Percentiles rank a stretch among this genome's conserved stretches.
Conservation (phyloP, 805 yeast genomes). For the Spencermartinsiella europaea region DNA sequence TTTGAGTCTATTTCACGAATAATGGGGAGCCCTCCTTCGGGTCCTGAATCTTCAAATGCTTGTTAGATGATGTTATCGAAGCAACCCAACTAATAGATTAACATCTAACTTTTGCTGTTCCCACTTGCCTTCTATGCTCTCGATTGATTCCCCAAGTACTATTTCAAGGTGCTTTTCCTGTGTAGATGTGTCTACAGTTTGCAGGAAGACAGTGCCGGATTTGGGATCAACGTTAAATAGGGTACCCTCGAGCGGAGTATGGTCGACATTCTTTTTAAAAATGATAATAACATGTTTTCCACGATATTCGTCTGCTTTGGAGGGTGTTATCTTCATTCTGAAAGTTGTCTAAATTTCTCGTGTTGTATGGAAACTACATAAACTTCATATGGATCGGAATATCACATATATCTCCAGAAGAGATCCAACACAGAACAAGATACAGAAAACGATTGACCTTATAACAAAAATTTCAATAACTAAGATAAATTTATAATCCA, state of each 20-base stretch:
- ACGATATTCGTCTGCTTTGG: slow-evolving; percentile 4
- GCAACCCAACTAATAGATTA: too few relatives aligned
- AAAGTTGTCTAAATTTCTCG: neutral
- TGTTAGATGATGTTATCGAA: too few relatives aligned
- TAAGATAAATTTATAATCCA: too few relatives aligned
- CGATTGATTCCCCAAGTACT: neutral
- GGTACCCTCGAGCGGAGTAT: slow-evolving; percentile 11
- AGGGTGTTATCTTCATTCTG: slow-evolving; percentile 3
- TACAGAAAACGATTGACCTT: too few relatives aligned
- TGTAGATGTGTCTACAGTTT: neutral
- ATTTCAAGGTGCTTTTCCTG: neutral
- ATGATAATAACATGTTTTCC: slow-evolving; percentile 9
- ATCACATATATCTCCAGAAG: too few relatives aligned
- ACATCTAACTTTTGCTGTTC: neutral
- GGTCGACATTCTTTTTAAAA: slow-evolving; percentile 1
- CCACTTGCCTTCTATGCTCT: neutral
- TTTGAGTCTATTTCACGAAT: too few relatives aligned
- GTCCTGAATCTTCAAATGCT: neutral
- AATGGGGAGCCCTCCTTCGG: too few relatives aligned
- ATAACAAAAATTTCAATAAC: too few relatives aligned
- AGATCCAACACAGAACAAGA: too few relatives aligned
- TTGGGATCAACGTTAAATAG: slow-evolving; percentile 13
- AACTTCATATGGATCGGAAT: too few relatives aligned
- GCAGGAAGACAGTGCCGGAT: slow-evolving; percentile 12
- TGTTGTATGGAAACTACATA: too few relatives aligned